Conservation (phyloP, 352 stramenopile genomes). For the Phytophthora hibernalis region DNA sequence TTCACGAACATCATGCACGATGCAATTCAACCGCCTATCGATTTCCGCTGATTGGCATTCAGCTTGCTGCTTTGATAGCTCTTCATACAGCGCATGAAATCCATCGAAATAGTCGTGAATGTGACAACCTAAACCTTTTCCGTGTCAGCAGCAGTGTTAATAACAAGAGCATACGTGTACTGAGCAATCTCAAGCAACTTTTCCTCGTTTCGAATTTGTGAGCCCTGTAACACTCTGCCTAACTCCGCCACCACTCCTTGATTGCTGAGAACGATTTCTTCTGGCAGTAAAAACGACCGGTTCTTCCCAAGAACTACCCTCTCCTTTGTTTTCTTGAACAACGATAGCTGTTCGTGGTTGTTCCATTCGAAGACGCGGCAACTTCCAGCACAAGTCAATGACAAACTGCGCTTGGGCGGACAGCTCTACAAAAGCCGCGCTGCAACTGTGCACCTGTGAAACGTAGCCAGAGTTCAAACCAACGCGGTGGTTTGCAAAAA, state of each 20-base stretch:
- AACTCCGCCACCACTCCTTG: neutral
- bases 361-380: neutral
- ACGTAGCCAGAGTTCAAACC: neutral
- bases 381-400: neutral
- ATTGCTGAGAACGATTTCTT: neutral
- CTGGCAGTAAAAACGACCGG: neutral
- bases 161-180: neutral
- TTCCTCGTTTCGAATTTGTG: neutral
- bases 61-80: neutral
- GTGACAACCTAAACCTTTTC: neutral
- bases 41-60: neutral
- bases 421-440: neutral
- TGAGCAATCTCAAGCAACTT: neutral
- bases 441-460: neutral
- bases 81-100: neutral
- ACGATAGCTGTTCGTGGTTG: neutral
- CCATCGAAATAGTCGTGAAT: neutral
- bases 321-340: neutral
- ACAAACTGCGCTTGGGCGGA: neutral
- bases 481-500: neutral
- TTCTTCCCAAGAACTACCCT: neutral
- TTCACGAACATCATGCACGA: neutral
- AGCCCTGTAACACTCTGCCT: neutral
- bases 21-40: neutral
- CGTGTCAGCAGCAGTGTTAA: neutral